Base-by-base conservation (phyloP, 163 green algal species). In the Prototheca cutis region DNA sequence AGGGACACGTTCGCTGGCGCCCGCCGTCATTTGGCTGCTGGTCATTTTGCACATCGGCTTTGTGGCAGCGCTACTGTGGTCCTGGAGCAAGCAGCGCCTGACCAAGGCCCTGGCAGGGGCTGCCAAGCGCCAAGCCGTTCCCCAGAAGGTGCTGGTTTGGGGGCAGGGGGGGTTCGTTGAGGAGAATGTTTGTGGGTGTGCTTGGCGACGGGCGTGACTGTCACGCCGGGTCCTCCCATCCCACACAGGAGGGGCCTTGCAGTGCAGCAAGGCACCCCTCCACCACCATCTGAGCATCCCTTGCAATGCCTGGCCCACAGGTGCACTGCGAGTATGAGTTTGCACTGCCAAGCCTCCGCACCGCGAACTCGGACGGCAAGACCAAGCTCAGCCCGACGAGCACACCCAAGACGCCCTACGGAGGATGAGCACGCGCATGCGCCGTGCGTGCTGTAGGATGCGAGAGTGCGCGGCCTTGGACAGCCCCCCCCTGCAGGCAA, bases 31-130 rank as follows among this genome's bases (percentile, higher is more conserved):
- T 32, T 56, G 31, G 27, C 48, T 62, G 2, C 40, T 71, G 23
- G 31, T 71, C 3, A 17, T 62, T 1, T 18, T 58, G 30, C 64
- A 71, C 40, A 4, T 71, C 2, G 52, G 21, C 3, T 53, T 66
- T 15, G 19, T 71, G 2, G 64, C 7, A 0, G 52, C 7, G 23
- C 28, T 58, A 30, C 30, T 58, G 7, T 25, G 27, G 28, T 5
- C 29, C 18, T 58, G 30, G 42, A 28, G 25, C 42, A 25, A 5
- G 4, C 52, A 40, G 29, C 28, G 29, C 4, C 24, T 17, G 6
- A 15, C 8, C 19, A n/a, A 17, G 49, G 29, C 52, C 29, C 13
- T 10, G 7, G 27, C 19, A 4, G 25, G 23, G 8, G 49, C 49
- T 23, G 10, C 10, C 7, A 40, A 40, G 29, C 52, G 30, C 7